Conservation (phyloP, 1,139 yeast genomes). For the Yamadazyma friedrichii region DNA sequence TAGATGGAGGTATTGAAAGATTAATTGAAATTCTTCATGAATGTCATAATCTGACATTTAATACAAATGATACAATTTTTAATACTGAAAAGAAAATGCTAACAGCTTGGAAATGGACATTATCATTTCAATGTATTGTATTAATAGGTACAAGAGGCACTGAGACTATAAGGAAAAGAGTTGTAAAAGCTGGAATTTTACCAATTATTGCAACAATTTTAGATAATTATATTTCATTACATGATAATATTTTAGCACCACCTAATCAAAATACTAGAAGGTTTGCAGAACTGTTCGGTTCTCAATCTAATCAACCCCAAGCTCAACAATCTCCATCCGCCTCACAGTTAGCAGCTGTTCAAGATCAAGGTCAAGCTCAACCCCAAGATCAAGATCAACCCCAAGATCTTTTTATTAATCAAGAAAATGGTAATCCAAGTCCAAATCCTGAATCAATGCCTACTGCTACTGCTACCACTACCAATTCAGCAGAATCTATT, state of each 20-base stretch:
- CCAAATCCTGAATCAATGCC: neutral
- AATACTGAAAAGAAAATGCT: conserved; percentile 52
- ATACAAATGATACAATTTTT: conserved; percentile 36
- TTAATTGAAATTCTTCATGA: conserved; percentile 82
- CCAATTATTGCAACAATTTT: conserved; percentile 90
- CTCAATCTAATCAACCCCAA: neutral
- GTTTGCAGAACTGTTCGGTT: conserved; percentile 2
- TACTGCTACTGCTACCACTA: neutral
- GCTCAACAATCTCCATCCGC: neutral
- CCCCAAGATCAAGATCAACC: neutral
- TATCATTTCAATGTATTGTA: conserved; percentile 89
- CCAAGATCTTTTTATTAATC: too few species aligned
- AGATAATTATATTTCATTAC: conserved; percentile 68
- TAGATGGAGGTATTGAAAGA: conserved; percentile 91
- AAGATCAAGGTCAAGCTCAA: neutral
- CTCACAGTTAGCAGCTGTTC: neutral
- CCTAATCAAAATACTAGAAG: conserved; percentile 32
- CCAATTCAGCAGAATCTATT: neutral
- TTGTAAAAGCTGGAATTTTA: conserved; percentile 87
- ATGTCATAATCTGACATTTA: conserved; percentile 50
- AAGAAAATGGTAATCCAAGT: neutral
- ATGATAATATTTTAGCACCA: conserved; percentile 27
- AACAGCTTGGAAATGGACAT: conserved; percentile 95
- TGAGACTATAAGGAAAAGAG: conserved; percentile 77
- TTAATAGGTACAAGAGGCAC: conserved; percentile 92